Conservation (phyloP, 2,329 filamentous ascomycete species). For the Monosporascus sp. region DNA sequence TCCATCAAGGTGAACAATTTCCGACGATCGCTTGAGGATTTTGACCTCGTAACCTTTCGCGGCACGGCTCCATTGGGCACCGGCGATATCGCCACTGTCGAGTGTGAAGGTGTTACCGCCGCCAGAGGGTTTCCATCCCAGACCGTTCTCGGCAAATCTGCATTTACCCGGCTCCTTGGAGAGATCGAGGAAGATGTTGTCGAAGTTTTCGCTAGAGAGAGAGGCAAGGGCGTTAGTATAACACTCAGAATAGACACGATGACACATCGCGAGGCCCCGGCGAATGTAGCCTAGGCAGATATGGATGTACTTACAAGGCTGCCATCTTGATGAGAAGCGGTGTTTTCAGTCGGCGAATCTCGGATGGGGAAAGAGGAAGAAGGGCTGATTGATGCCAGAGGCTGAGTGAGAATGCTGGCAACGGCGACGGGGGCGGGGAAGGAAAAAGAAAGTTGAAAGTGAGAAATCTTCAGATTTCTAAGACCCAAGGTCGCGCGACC, state of each 20-base stretch:
- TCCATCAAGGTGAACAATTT: conserved; percentile 88
- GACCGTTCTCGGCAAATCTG: conserved; percentile 86
- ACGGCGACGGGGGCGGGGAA: neutral
- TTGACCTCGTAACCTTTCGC: conserved; percentile 91
- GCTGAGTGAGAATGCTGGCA: neutral
- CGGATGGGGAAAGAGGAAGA: neutral
- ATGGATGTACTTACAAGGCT: conserved; percentile 21
- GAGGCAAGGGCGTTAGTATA: conserved; percentile 7
- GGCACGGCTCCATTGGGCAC: conserved; percentile 91
- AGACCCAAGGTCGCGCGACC: neutral
- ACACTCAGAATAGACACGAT: neutral
- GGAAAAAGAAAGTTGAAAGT: neutral
- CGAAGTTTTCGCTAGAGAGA: conserved; percentile 75
- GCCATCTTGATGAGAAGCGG: conserved; percentile 16
- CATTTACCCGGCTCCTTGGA: conserved; percentile 91
- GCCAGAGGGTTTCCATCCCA: conserved; percentile 88
- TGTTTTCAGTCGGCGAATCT: conserved; percentile 2
- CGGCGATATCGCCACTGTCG: conserved; percentile 77
- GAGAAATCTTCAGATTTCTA: conserved; percentile 3
- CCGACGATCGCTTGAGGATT: conserved; percentile 77
- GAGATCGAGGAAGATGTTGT: conserved; percentile 93
- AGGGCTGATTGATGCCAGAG: neutral
- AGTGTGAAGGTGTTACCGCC: conserved; percentile 92
- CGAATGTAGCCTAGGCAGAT: neutral
- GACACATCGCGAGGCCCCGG: neutral